Conservation (phyloP, 2,329 filamentous ascomycete species). For the Trichoderma lentiforme region DNA sequence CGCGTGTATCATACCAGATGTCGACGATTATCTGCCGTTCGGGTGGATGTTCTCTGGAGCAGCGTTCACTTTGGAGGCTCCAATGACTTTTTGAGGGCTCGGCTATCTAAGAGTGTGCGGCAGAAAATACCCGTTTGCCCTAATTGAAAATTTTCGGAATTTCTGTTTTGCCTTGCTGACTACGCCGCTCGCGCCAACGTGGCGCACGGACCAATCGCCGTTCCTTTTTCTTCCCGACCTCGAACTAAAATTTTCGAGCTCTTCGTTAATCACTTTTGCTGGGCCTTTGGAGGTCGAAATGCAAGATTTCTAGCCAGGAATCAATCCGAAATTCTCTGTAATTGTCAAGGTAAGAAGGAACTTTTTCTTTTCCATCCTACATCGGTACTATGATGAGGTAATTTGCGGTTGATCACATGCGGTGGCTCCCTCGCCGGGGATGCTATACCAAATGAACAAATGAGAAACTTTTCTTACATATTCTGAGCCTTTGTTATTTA, state of each 20-base stretch:
- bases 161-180: constrained; percentile 28
- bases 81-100: constrained; percentile 42
- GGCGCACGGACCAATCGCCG: constrained; percentile 20
- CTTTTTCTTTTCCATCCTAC: constrained; percentile 15
- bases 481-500: constrained; percentile 62
- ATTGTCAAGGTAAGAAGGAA: constrained; percentile 29
- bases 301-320: neutral
- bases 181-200: neutral
- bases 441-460: constrained; percentile 69
- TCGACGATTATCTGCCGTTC: constrained; percentile 39
- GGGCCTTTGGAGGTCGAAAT: neutral
- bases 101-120: constrained; percentile 38
- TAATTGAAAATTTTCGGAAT: constrained; percentile 36
- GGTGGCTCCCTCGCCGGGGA: constrained; percentile 89
- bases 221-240: constrained; percentile 5
- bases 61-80: constrained; percentile 37
- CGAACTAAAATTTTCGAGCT: constrained; percentile 17
- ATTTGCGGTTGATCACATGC: constrained; percentile 96
- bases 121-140: constrained; percentile 41
- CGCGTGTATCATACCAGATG: constrained; percentile 38
- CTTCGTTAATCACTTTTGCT: neutral
- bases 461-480: constrained; percentile 99
- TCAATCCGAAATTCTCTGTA: neutral
- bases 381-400: constrained; percentile 72
- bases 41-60: constrained; percentile 37